Evolutionary conservation across 2,329 filamentous ascomycete genomes (phyloP).

Genomic region (Paramyrothecium roridum): DNA sequence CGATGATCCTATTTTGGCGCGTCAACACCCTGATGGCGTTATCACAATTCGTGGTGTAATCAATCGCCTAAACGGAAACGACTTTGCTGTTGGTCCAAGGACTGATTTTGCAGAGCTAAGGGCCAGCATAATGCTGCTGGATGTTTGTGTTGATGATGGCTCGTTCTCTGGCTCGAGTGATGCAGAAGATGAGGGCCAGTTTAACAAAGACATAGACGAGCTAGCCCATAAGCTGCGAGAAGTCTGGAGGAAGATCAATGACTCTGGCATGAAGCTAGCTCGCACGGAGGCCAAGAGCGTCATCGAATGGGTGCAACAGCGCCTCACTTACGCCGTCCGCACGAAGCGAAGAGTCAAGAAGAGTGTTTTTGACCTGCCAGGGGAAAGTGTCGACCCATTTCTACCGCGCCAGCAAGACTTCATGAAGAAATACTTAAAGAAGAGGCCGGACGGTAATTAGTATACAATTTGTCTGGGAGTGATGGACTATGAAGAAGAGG

Average conservation of each 20-base stretch:
- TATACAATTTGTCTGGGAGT: background rate
- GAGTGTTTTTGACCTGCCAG: slow-evolving; percentile 43
- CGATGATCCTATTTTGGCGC: slow-evolving; percentile 38
- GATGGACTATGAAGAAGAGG: slow-evolving; percentile 7
- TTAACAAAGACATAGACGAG: slow-evolving; percentile 69
- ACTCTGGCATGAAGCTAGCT: slow-evolving; percentile 68
- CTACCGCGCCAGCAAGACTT: slow-evolving; percentile 43
- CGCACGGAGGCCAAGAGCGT: slow-evolving; percentile 74
- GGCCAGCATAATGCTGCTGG: slow-evolving; percentile 65
- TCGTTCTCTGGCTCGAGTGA: slow-evolving; percentile 21
- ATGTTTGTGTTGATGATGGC: slow-evolving; percentile 70
- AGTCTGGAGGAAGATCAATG: slow-evolving; percentile 63
- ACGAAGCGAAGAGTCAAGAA: slow-evolving; percentile 56
- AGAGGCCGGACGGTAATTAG: slow-evolving; percentile 11
- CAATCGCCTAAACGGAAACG: slow-evolving; percentile 39
- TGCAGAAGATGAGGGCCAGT: slow-evolving; percentile 38
- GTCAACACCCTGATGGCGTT: slow-evolving; percentile 34
- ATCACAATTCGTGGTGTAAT: slow-evolving; percentile 42
- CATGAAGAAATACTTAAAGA: slow-evolving; percentile 45
- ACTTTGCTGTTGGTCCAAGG: slow-evolving; percentile 49
- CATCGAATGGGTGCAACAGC: slow-evolving; percentile 71
- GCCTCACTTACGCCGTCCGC: slow-evolving; percentile 68
- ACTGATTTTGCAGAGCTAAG: slow-evolving; percentile 69
- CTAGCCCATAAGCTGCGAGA: slow-evolving; percentile 58
- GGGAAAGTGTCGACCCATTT: slow-evolving; percentile 31